Conservation (phyloP, 1,139 yeast species). For the Meyerozyma elateridarum region DNA sequence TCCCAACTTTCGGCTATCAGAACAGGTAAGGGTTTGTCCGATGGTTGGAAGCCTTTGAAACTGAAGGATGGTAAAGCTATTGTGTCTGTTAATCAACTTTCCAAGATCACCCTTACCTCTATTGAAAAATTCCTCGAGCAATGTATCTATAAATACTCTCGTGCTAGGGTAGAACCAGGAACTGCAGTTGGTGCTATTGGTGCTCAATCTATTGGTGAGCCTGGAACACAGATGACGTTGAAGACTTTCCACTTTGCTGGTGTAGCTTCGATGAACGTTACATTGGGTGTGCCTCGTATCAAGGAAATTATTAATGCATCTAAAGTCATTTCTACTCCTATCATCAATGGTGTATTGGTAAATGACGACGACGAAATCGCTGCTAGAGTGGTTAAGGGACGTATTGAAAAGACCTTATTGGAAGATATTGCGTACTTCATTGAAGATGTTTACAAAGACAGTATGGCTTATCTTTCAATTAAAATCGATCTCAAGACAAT, state of each 20-base stretch:
- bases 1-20: conserved; percentile 53
- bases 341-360: conserved; percentile 89
- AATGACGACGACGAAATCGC: conserved; percentile 95
- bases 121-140: conserved; percentile 68
- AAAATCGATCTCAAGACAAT: conserved; percentile 81
- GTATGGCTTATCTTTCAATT: conserved; percentile 73
- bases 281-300: conserved; percentile 98
- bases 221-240: conserved; percentile 98
- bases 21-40: conserved; percentile 42
- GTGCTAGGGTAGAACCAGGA: conserved; percentile 97
- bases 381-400: conserved; percentile 96
- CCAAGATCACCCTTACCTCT: conserved; percentile 60
- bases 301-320: conserved; percentile 98
- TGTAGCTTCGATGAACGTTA: conserved; percentile 98
- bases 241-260: conserved; percentile 99
- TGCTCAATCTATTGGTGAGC: conserved; percentile 98
- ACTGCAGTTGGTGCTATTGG: conserved; percentile 99
- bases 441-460: conserved; percentile 88
- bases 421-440: conserved; percentile 84
- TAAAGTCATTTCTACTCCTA: conserved; percentile 92
- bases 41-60: conserved; percentile 33
- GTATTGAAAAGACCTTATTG: conserved; percentile 87
- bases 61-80: conserved; percentile 45
- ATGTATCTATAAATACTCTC: conserved; percentile 76
- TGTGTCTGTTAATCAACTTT: conserved; percentile 64